These are phyloP conservation scores for Prunus kanzakura DNA, from an alignment of 306 rosid species.

Conservation along the genomic window DNA sequence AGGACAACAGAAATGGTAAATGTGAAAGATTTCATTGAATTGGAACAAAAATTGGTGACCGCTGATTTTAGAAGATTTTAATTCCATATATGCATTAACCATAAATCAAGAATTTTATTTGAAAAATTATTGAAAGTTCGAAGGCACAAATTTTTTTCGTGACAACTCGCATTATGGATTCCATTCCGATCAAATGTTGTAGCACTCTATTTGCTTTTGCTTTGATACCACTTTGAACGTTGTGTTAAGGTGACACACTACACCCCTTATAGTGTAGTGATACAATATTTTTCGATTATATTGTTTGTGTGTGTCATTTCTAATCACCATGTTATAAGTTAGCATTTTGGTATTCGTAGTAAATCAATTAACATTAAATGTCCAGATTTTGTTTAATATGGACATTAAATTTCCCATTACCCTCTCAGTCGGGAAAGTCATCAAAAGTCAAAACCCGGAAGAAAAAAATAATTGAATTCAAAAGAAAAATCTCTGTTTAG, in stretches of 20 bases:
- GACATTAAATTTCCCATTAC: neutral
- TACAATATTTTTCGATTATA: too few species aligned
- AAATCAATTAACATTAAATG: neutral
- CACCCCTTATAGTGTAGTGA: too few species aligned
- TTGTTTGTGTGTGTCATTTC: too few species aligned
- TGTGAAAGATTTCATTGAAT: neutral
- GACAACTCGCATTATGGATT: neutral
- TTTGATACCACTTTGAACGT: too few species aligned
- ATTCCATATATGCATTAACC: neutral
- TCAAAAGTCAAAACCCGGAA: neutral
- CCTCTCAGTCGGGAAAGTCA: neutral
- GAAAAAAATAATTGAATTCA: neutral
- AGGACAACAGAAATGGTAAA: neutral
- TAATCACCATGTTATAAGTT: neutral
- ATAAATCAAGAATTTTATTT: neutral
- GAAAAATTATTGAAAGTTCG: neutral
- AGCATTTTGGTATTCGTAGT: neutral
- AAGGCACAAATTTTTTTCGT: too few species aligned
- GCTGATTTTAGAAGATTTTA: neutral
- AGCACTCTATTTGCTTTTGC: too few species aligned
- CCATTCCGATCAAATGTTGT: neutral
- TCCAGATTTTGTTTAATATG: neutral
- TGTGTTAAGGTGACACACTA: too few species aligned
- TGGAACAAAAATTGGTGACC: neutral
- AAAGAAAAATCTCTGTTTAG: neutral